Evolutionary conservation across 768 basidiomycete genomes (phyloP).

Genomic region (Kwoniella mangroviensis): DNA sequence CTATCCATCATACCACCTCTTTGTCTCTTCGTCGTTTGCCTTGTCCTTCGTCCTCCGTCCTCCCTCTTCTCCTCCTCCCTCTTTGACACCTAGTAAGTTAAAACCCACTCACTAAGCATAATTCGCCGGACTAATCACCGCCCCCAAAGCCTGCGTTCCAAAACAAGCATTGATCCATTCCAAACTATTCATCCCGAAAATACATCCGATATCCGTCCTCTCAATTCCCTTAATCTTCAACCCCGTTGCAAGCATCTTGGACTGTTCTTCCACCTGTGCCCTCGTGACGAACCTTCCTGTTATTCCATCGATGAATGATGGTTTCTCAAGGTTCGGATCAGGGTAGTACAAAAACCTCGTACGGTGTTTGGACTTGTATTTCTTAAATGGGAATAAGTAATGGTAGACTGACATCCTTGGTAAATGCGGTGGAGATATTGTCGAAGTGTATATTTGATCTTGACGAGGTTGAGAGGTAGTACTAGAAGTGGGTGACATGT

Average conservation of each 20-base stretch:
- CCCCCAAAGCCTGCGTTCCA: slow-evolving; percentile 65
- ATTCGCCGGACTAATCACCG: slow-evolving; percentile 74
- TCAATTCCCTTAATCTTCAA: slow-evolving; percentile 61
- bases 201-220: slow-evolving; percentile 67
- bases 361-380: slow-evolving; percentile 22
- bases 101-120: slow-evolving; percentile 29
- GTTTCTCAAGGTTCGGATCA: slow-evolving; percentile 52
- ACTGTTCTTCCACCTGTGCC: slow-evolving; percentile 63
- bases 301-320: slow-evolving; percentile 71
- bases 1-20: neutral
- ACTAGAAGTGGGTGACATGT: slow-evolving; percentile 5
- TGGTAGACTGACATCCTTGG: slow-evolving; percentile 42
- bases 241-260: slow-evolving; percentile 67
- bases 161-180: slow-evolving; percentile 61
- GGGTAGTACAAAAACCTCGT: slow-evolving; percentile 24
- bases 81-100: neutral
- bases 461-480: slow-evolving; percentile 17
- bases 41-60: neutral
- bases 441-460: slow-evolving; percentile 31
- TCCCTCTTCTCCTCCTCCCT: neutral
- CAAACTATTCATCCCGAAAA: slow-evolving; percentile 69
- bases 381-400: slow-evolving; percentile 43
- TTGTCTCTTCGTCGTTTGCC: neutral
- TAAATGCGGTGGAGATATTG: slow-evolving; percentile 26
- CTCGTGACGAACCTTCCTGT: slow-evolving; percentile 68